Conservation (phyloP, 1,139 yeast genomes). For the Lodderomyces orthopsilosis region DNA sequence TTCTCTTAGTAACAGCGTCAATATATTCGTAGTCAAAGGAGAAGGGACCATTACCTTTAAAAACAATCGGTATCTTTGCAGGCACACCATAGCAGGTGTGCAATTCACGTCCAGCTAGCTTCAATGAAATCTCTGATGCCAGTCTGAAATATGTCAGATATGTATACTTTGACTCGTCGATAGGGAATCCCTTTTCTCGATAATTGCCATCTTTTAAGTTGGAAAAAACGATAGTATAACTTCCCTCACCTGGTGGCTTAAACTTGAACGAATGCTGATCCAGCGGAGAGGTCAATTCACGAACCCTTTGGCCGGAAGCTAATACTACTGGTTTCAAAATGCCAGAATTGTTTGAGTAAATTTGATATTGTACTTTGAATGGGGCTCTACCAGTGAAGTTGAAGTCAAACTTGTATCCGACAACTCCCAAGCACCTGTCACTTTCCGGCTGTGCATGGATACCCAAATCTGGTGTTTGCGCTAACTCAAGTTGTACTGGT, state of each 20-base stretch:
- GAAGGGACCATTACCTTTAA: conserved; percentile 81
- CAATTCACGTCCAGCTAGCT: conserved; percentile 15
- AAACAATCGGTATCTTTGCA: conserved; percentile 47
- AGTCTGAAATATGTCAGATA: conserved; percentile 54
- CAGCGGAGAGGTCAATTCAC: conserved; percentile 23
- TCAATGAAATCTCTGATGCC: conserved; percentile 34
- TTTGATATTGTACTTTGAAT: conserved; percentile 61
- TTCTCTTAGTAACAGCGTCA: conserved; percentile 34
- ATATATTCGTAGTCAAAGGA: conserved; percentile 52
- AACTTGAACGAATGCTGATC: conserved; percentile 51
- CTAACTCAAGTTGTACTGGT: conserved; percentile 21
- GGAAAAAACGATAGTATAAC: conserved; percentile 68
- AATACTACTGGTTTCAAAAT: conserved; percentile 30
- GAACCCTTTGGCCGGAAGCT: conserved; percentile 27
- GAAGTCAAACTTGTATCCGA: conserved; percentile 71
- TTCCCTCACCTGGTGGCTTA: conserved; percentile 79
- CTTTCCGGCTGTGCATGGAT: conserved; percentile 59
- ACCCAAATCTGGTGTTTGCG: conserved; percentile 48
- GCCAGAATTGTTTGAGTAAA: conserved; percentile 47
- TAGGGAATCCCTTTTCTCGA: conserved; percentile 26
- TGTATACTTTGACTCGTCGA: conserved; percentile 37
- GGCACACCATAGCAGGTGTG: conserved; percentile 42
- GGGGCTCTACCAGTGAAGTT: conserved; percentile 81
- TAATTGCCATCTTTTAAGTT: conserved; percentile 57
- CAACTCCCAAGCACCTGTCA: conserved; percentile 90